Evolutionary conservation across 2,329 filamentous ascomycete genomes (phyloP).

Genomic region (Monilinia fructigena): DNA sequence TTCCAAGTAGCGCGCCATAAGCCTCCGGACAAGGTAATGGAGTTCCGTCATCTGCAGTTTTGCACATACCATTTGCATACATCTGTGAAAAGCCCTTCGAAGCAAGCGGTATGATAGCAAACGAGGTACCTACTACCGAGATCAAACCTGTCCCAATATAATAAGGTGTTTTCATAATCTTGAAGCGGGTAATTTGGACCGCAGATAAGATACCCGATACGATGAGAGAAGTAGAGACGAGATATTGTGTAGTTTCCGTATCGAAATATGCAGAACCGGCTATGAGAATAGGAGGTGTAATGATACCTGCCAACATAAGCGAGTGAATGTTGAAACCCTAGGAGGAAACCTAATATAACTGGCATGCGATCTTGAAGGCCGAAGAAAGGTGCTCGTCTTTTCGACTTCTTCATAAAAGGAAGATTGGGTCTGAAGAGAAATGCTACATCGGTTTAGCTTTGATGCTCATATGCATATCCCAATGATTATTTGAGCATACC

Average conservation of each 20-base stretch:
- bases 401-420: conserved; percentile 71
- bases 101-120: conserved; percentile 72
- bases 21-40: conserved; percentile 71
- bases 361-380: conserved; percentile 79
- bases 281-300: conserved; percentile 76
- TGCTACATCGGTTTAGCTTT: conserved; percentile 25
- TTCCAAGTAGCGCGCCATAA: conserved; percentile 74
- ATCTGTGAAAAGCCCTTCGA: conserved; percentile 72
- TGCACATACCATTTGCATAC: conserved; percentile 50
- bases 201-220: conserved; percentile 73
- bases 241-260: conserved; percentile 64
- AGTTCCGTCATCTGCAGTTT: conserved; percentile 53
- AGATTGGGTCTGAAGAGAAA: conserved; percentile 77
- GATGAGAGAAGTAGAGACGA: conserved; percentile 59
- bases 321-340: conserved; percentile 74
- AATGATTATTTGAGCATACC: conserved; percentile 46
- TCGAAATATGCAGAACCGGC: conserved; percentile 56
- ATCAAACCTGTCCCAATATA: conserved; percentile 77
- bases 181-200: conserved; percentile 76
- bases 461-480: conserved; percentile 20
- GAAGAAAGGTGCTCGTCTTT: conserved; percentile 70
- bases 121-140: conserved; percentile 76
- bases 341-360: conserved; percentile 67
- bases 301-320: conserved; percentile 65
- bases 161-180: conserved; percentile 68